Conservation (phyloP, 2,329 filamentous ascomycete species). For the Exophiala calicioides region DNA sequence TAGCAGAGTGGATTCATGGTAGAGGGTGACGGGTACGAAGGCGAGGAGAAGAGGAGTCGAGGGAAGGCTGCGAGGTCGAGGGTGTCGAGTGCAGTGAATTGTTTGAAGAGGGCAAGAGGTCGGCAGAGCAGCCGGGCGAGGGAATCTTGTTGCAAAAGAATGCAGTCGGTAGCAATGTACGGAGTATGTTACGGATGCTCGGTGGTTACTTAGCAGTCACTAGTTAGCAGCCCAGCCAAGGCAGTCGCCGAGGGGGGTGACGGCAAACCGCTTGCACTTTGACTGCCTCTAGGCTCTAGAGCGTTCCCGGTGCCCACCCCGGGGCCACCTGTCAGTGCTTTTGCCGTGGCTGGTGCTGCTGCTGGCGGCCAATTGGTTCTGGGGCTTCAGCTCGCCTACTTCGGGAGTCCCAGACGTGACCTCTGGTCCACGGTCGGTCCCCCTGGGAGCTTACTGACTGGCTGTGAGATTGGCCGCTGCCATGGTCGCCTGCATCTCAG, state of each 20-base stretch:
- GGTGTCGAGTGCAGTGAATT: background rate
- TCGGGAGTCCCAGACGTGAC: background rate
- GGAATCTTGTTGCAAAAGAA: slow-evolving; percentile 4
- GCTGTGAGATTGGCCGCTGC: slow-evolving; percentile 24
- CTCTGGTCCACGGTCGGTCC: slow-evolving; percentile 10
- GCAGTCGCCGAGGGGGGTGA: background rate
- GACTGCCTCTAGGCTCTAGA: too few species aligned
- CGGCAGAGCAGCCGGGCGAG: slow-evolving; percentile 1
- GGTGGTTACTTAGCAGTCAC: background rate
- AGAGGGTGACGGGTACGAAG: background rate
- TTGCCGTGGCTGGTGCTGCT: slow-evolving; percentile 16
- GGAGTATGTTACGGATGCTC: too few species aligned
- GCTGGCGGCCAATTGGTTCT: slow-evolving; percentile 12
- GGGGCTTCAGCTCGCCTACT: slow-evolving; percentile 6
- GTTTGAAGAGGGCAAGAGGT: background rate
- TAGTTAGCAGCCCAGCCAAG: background rate
- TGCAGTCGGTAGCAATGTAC: background rate
- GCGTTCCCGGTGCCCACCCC: slow-evolving; percentile 5
- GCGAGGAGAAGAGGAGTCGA: background rate
- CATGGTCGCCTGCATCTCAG: slow-evolving; percentile 22
- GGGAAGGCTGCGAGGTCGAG: background rate
- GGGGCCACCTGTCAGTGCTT: slow-evolving; percentile 10
- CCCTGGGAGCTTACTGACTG: slow-evolving; percentile 19
- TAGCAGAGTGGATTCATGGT: slow-evolving; percentile 7
- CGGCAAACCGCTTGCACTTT: too few species aligned